A percentile compares a stretch with the other conserved stretches of the same genome.
These are phyloP conservation scores for Nemania sp. DNA, from an alignment of 2,329 filamentous ascomycete species.

Conservation along the genomic window DNA sequence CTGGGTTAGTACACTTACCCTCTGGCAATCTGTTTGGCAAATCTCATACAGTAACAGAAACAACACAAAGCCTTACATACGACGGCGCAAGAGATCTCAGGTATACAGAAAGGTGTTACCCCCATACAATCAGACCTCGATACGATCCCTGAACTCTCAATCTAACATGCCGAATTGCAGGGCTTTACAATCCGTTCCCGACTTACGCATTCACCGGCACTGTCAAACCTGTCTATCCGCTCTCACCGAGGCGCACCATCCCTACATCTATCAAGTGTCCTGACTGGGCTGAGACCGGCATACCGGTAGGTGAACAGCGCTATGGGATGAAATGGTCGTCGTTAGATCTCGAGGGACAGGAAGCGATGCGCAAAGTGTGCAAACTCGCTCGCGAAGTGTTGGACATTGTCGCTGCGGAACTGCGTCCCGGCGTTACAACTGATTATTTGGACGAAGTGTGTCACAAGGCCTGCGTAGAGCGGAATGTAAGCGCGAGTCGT, in stretches of 20 bases:
- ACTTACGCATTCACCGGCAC: slow-evolving; percentile 80
- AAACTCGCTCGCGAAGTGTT: slow-evolving; percentile 85
- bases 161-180: slow-evolving; percentile 79
- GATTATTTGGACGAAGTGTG: slow-evolving; percentile 94
- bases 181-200: slow-evolving; percentile 90
- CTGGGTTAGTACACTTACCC: slow-evolving; percentile 69
- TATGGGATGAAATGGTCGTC: slow-evolving; percentile 80
- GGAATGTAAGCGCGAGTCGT: slow-evolving; percentile 67
- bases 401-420: slow-evolving; percentile 82
- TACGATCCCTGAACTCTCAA: slow-evolving; percentile 64
- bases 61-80: slow-evolving; percentile 87
- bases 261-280: slow-evolving; percentile 81
- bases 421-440: slow-evolving; percentile 90
- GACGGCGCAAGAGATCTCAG: slow-evolving; percentile 50
- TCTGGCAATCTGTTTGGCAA: background rate
- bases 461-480: slow-evolving; percentile 90
- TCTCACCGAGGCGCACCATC: slow-evolving; percentile 72
- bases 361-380: slow-evolving; percentile 93
- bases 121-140: slow-evolving; percentile 72
- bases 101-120: slow-evolving; percentile 65
- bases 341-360: slow-evolving; percentile 76
- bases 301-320: slow-evolving; percentile 64
- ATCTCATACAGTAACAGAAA: slow-evolving; percentile 53
- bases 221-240: slow-evolving; percentile 83
- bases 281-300: slow-evolving; percentile 86